A percentile compares a stretch with the other conserved stretches of the same genome.
Evolutionary conservation across 371 early-diverging fungal species (phyloP).

Genomic region (Actinomortierella ambigua): DNA sequence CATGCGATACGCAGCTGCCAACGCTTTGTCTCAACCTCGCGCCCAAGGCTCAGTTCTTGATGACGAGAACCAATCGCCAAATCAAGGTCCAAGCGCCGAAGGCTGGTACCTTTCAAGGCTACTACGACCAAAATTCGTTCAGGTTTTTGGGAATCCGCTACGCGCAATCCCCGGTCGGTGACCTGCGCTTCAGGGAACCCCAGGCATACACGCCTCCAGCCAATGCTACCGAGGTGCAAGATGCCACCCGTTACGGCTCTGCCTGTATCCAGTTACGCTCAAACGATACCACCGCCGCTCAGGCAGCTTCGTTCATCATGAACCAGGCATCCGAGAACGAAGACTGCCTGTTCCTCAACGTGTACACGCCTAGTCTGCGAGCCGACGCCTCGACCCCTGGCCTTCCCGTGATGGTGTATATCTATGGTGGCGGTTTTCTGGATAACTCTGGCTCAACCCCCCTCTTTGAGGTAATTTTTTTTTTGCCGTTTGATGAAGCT

Average conservation of each 20-base stretch:
- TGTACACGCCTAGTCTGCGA: conserved; percentile 45
- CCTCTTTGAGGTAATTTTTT: conserved; percentile 6
- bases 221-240: not conserved
- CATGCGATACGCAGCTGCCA: conserved; percentile 11
- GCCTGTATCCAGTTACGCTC: conserved; percentile 12
- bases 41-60: conserved; percentile 7
- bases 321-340: conserved; percentile 14
- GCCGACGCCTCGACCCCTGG: conserved; percentile 20
- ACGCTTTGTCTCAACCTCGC: conserved; percentile 20
- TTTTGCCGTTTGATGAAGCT: no score
- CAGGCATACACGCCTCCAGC: not conserved
- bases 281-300: no score
- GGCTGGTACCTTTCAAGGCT: conserved; percentile 19
- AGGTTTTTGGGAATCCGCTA: conserved; percentile 36
- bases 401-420: conserved; percentile 41
- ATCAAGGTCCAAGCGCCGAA: conserved; percentile 21
- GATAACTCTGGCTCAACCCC: conserved; percentile 3
- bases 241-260: conserved; percentile 18
- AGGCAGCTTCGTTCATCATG: no score
- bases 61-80: conserved; percentile 6
- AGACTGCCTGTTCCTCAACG: conserved; percentile 53
- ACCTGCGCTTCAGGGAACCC: conserved; percentile 17
- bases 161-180: conserved; percentile 22
- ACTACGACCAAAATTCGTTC: conserved; percentile 28
- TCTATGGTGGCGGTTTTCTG: conserved; percentile 21